Evolutionary conservation across 306 rosid genomes (phyloP).

Genomic region (Fragaria nilgerrensis): DNA sequence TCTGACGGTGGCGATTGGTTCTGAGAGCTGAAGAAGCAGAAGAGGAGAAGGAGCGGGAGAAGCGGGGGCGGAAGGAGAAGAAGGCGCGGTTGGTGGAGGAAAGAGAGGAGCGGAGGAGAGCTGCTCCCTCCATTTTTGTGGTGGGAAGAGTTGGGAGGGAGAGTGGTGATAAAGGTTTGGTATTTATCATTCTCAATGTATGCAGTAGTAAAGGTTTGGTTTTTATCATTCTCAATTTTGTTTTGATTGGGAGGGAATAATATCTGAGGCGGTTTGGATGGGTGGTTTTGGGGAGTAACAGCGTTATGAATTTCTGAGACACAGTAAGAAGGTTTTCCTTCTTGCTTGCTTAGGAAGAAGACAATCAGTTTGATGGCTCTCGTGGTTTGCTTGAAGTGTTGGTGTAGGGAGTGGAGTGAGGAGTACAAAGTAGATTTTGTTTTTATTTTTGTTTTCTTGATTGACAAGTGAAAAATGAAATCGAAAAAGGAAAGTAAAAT

Average conservation of each 20-base stretch:
- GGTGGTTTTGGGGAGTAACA: slow-evolving; percentile 3
- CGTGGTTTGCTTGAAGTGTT: neutral
- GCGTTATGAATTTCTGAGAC: neutral
- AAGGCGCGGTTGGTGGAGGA: slow-evolving; percentile 46
- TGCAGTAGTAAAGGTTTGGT: neutral
- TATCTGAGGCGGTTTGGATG: neutral
- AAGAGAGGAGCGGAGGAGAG: slow-evolving; percentile 65
- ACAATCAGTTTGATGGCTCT: neutral
- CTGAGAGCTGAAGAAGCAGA: slow-evolving; percentile 19
- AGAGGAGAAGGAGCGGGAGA: slow-evolving; percentile 15
- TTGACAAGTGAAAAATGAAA: neutral
- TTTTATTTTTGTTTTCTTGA: neutral
- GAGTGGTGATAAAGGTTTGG: neutral
- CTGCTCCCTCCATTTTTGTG: slow-evolving; percentile 64
- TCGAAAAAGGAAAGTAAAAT: too few species aligned
- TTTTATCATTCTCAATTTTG: neutral
- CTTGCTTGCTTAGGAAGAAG: neutral
- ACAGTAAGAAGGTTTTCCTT: neutral
- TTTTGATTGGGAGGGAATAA: slow-evolving; percentile 16
- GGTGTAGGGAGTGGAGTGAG: neutral
- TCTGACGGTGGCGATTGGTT: slow-evolving; percentile 16
- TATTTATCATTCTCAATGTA: too few species aligned
- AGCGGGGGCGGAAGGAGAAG: slow-evolving; percentile 43
- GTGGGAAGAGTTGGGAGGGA: neutral
- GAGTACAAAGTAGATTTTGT: neutral